phyloP scores from a whole-genome alignment of 306 rosid genomes.

The cucumber (Cucumis sativus) region Cucumber_9930_V3 NC_026660.2:30804501-30805000 shows the following conservation, averaged over 20 bases:
- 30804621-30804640: constrained; percentile 84
- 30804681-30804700: constrained; percentile 89
- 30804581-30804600: constrained; percentile 55
- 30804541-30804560: background rate
- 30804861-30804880: constrained; percentile 90
- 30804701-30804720: constrained; percentile 99
- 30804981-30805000: constrained; percentile 90
- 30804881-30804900: constrained; percentile 85
- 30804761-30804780: constrained; percentile 96
- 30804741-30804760: constrained; percentile 87
- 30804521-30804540: background rate
- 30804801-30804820: constrained; percentile 96
- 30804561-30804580: background rate
- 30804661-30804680: constrained; percentile 97
- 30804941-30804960: constrained; percentile 89
- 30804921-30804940: constrained; percentile 85
- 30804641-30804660: constrained; percentile 99
- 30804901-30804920: constrained; percentile 85
- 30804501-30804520: background rate
- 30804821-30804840: constrained; percentile 97
- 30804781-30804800: constrained; percentile 89
- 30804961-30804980: constrained; percentile 54
- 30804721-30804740: constrained; percentile 95
- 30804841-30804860: constrained; percentile 93
- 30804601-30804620: constrained; percentile 66